Base-by-base conservation (phyloP, 163 green algal species). In the Chlorella variabilis region DNA sequence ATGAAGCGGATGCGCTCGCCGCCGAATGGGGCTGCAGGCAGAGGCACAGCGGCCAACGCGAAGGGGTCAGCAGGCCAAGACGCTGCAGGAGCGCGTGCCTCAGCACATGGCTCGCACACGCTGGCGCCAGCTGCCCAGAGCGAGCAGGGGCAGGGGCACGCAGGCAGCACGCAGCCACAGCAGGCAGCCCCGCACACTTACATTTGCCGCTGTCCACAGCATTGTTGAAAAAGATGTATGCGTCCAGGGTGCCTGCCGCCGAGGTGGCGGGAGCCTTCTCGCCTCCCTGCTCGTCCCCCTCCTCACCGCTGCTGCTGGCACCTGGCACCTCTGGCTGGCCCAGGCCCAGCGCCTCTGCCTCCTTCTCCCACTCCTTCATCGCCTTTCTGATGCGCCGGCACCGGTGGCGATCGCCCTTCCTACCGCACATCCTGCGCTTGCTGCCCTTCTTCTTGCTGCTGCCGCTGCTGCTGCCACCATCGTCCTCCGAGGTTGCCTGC, bases 1-100 rank as follows among this genome's bases (percentile, higher is more conserved):
- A 25, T 31, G 18, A 78, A 78, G 33, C 71, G 71, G 49, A 78
- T 78, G 49, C 71, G 71, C 49, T 66, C 49, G 8, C 54, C 36
- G 6, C 20, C 33, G 34, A 67, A 78, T 3, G 71, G 71, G 0
- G 29, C 71, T 78, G 71, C 48, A 49, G 31, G 29, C 27, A 66
- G 5, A 23, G 25, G 2, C 61, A 69, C 5, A 23, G 31, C n/a
- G 27, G 15, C 4, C 21, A n/a, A 0, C 0, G 34, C 25, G 5
- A 17, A 31, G 13, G 4, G 21, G 2, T 27, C 4, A 20, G 33
- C 0, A 33, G 25, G 25, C 23, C 33, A 48, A 1, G 3, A 27
- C n/a, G n/a, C n/a, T n/a, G n/a, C n/a, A n/a, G n/a, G n/a, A n/a
- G n/a, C n/a, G n/a, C n/a, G n/a, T n/a, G n/a, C n/a, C n/a, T n/a